Conservation (phyloP, 2,329 filamentous ascomycete species). For the Diaporthe ilicicola region DNA sequence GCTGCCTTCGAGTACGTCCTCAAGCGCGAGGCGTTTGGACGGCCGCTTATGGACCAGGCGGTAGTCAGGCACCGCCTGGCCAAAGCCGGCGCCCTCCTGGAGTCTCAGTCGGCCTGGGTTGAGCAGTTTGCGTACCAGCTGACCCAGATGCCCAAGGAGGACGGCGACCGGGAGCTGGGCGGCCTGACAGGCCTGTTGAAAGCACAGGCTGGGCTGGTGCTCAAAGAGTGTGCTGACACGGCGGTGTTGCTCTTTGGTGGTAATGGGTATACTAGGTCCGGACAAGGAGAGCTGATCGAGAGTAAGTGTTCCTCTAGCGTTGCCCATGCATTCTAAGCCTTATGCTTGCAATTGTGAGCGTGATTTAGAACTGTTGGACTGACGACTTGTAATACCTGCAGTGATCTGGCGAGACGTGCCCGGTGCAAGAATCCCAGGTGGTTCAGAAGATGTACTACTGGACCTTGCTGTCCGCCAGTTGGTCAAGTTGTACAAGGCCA, state of each 20-base stretch:
- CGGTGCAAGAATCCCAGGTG: conserved; percentile 70
- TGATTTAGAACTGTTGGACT: not conserved
- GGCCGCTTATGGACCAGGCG: conserved; percentile 74
- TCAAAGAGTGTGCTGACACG: conserved; percentile 75
- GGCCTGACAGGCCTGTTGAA: conserved; percentile 78
- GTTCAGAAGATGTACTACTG: conserved; percentile 77
- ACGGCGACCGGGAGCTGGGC: conserved; percentile 71
- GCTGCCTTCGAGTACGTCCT: conserved; percentile 49
- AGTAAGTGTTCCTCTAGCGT: conserved; percentile 55
- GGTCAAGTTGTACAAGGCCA: conserved; percentile 72
- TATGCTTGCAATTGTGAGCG: not conserved
- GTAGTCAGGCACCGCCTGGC: conserved; percentile 78
- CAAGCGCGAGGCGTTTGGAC: conserved; percentile 49
- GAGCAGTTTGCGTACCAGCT: conserved; percentile 77
- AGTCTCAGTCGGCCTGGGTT: conserved; percentile 76
- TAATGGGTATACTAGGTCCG: conserved; percentile 74
- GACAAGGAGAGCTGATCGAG: conserved; percentile 76
- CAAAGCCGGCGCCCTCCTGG: conserved; percentile 73
- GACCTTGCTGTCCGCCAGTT: conserved; percentile 75
- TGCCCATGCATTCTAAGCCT: no score
- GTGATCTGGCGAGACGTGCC: conserved; percentile 72
- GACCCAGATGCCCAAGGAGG: conserved; percentile 66
- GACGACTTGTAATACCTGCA: conserved; percentile 38
- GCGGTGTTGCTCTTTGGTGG: conserved; percentile 78
- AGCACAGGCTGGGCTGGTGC: conserved; percentile 74